A percentile compares a stretch with the other conserved stretches of the same genome.
Evolutionary conservation across 805 yeast genomes (phyloP).

Genomic region (Cyberlindnera saturnus): DNA sequence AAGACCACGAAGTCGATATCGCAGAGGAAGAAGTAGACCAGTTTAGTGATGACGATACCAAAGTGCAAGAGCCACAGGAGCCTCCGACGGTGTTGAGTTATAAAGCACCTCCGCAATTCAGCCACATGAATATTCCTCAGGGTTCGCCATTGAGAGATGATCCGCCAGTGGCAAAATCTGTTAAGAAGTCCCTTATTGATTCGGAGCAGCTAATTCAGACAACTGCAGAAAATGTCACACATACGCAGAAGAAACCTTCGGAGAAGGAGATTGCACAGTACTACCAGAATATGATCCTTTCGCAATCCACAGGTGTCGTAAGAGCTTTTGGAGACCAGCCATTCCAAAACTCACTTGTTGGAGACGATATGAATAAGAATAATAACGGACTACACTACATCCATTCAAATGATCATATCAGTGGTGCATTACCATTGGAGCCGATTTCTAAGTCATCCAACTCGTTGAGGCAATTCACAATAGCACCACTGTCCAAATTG

Average conservation of each 20-base stretch:
- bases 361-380: constrained; percentile 9
- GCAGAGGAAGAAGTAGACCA: constrained; percentile 23
- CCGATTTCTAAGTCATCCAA: constrained; percentile 12
- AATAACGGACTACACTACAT: constrained; percentile 14
- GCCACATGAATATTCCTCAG: constrained; percentile 12
- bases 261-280: constrained; percentile 24
- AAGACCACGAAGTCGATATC: constrained; percentile 6
- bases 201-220: constrained; percentile 5
- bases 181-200: constrained; percentile 10
- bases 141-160: not conserved
- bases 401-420: constrained; percentile 25
- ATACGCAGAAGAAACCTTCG: constrained; percentile 4
- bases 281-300: constrained; percentile 37
- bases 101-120: constrained; percentile 21
- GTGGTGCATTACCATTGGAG: constrained; percentile 11
- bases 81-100: constrained; percentile 12
- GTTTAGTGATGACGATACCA: constrained; percentile 17
- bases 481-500: constrained; percentile 8
- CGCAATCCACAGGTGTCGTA: constrained; percentile 50
- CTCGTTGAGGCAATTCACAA: constrained; percentile 23
- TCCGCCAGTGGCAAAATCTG: not conserved
- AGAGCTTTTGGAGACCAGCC: constrained; percentile 31
- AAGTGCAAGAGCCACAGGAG: not conserved
- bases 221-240: constrained; percentile 1
- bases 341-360: constrained; percentile 21